Base-by-base conservation (phyloP, 75 land plant species). In the Sequoiadendron giganteum region DNA sequence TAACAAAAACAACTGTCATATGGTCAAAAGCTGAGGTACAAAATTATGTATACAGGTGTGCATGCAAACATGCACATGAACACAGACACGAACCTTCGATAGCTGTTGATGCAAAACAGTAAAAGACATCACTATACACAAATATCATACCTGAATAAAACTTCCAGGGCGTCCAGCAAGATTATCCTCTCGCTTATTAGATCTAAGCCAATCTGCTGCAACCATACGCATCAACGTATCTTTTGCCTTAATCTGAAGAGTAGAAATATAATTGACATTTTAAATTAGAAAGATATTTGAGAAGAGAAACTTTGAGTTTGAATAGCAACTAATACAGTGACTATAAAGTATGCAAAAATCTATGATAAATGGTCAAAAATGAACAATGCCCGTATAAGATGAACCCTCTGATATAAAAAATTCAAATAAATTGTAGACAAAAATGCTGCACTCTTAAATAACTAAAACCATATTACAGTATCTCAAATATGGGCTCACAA, bases 201-300 rank as follows among this genome's bases (percentile, higher is more conserved):
- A 97, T 83, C 90, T 93, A 49, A 96, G 70, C 98, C 98, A 97
- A 89, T 97, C 99, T 43, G 95, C 97, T 70, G 93, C 99, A 54
- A 97, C 95, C 92, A 97, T 84, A 91, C 93, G 95, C 97, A 95
- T 96, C 89, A 95, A 85, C 5, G 98, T 95, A 28, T 89, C 87
- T 54, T 94, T 90, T 55, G 99, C 98, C 85, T 95, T 97, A 40
- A 94, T 87, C 99, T 97, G 89, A 82, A 82, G 5, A 45, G 30
- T 30, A 11, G 14, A 47, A 28, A n/a, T n/a, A 45, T 47, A 82
- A 11, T 82, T 45, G n/a, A 45, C n/a, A 47, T 21, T 79, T 42
- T 45, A 28, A 72, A 81, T 28, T 25, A 42, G 84, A 82, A 45
- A 14, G 34, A 4, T 42, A 82, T 11, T 79, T 10, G 25, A 47